These are phyloP conservation scores for Physcomitrium patens DNA, from an alignment of 225 moss, liverwort and hornwort species.

Conservation along the genomic window DNA sequence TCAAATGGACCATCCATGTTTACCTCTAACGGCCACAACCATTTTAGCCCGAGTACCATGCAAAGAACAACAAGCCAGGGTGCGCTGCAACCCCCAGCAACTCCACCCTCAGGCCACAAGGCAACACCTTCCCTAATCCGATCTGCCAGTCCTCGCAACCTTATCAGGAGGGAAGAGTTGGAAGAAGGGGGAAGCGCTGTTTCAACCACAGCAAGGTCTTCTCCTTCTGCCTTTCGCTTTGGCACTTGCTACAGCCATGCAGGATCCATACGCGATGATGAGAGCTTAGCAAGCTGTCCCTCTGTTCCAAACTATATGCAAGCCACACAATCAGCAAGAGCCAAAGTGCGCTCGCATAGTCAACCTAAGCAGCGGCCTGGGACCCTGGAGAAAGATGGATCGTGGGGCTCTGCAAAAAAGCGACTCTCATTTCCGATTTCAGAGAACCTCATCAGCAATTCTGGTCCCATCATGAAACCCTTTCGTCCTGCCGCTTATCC, in stretches of 20 bases:
- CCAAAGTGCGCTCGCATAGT: constrained; percentile 81
- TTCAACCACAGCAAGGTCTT: constrained; percentile 61
- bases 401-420: constrained; percentile 67
- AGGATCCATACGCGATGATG: constrained; percentile 78
- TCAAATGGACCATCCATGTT: constrained; percentile 38
- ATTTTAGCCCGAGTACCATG: background rate
- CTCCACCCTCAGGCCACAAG: constrained; percentile 35
- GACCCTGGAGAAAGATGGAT: constrained; percentile 78
- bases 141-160: constrained; percentile 64
- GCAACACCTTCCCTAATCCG: constrained; percentile 41
- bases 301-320: constrained; percentile 99
- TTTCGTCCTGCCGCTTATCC: constrained; percentile 55
- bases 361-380: constrained; percentile 88
- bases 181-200: constrained; percentile 62
- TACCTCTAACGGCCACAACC: constrained; percentile 1
- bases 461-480: constrained; percentile 51
- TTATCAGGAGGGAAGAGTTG: constrained; percentile 42
- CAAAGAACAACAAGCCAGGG: constrained; percentile 34
- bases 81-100: constrained; percentile 41
- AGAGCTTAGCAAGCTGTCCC: constrained; percentile 89
- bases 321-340: constrained; percentile 90
- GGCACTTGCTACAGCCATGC: constrained; percentile 58
- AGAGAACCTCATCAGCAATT: constrained; percentile 59
- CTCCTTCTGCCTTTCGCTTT: constrained; percentile 47
- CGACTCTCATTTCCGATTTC: constrained; percentile 79